Base-by-base conservation (phyloP, 2,329 filamentous ascomycete genomes). In the Cadophora luteo-olivacea region DNA sequence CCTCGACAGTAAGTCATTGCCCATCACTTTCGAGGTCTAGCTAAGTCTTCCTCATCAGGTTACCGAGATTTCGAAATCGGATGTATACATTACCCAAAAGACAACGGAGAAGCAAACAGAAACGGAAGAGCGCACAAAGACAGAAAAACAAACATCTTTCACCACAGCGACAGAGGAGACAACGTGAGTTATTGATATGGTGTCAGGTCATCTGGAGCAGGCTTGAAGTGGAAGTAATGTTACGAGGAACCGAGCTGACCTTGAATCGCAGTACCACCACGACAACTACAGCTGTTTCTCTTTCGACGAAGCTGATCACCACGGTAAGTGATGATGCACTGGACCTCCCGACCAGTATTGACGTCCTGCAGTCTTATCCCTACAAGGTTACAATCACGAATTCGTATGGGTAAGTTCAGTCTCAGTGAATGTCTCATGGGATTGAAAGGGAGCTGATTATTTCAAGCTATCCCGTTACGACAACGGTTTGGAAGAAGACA, bases 381-480 rank as follows among this genome's bases (percentile, higher is more conserved):
- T 70, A 68, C 51, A 69, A 71, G 29, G 63, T 68, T 1, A 73
- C 72, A 14, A 64, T 65, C n/a, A 73, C 63, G 6, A 67, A 71
- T 29, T 64, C 57, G 16, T 69, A 72, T 57, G 71, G 71, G 65
- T 67, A 38, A 49, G 65, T 24, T 25, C 7, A 25, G n/a, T 5
- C 22, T 14, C 19, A 4, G 7, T n/a, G 11, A 2, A n/a, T 49
- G 16, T 52, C 36, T 11, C 9, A 7, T 22, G 33, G 11, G 33
- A 25, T 19, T 25, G 7, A 29, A n/a, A 5, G 2, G 2, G 52
- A 7, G 7, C 51, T 67, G 48, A 67, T 22, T 8, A 24, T 24
- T n/a, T 3, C 45, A 49, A 67, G 65, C 63, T 71, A 73, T 45
- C 65, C 70, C 9, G 63, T 72, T 12, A 72, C 68, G 1, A 66